These are phyloP conservation scores for Talaromyces rugulosus DNA, from an alignment of 2,329 filamentous ascomycete species.

Conservation along the genomic window DNA sequence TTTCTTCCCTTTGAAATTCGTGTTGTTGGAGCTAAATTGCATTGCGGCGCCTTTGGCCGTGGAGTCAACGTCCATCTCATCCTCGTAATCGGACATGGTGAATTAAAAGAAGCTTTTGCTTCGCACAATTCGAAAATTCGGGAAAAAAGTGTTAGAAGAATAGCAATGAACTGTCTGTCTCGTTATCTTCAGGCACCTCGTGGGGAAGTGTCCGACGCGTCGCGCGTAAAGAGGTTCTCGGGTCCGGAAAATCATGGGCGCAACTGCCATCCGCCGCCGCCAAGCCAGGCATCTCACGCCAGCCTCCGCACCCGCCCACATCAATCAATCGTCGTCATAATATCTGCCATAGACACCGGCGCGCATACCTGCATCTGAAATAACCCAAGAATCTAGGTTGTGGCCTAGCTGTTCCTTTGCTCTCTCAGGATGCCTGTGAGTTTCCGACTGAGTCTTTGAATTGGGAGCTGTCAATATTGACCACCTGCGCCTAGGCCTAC, in stretches of 20 bases:
- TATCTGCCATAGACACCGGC: not conserved
- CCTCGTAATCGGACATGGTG: constrained; percentile 53
- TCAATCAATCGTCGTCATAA: constrained; percentile 11
- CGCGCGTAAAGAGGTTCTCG: constrained; percentile 39
- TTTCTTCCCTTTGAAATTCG: constrained; percentile 75
- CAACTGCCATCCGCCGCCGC: constrained; percentile 17
- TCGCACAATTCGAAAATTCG: too few relatives aligned
- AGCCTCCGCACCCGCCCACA: constrained; percentile 18
- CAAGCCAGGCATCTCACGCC: not conserved
- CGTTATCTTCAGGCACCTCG: not conserved
- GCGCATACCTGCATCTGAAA: not conserved
- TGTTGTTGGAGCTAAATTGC: constrained; percentile 70
- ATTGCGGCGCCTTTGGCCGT: constrained; percentile 46
- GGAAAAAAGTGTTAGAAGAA: not conserved
- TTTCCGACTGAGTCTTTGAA: not conserved
- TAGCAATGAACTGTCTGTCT: not conserved
- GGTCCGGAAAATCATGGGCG: constrained; percentile 34
- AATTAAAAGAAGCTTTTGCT: not conserved
- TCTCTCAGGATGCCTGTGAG: constrained; percentile 45
- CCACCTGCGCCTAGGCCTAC: constrained; percentile 64
- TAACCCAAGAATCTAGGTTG: not conserved
- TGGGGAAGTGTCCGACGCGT: constrained; percentile 24
- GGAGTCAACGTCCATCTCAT: constrained; percentile 67
- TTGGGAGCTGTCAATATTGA: not conserved
- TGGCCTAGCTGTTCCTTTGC: not conserved